Percentiles rank a stretch among this genome's conserved stretches.
Conservation (phyloP, 257 asterid genomes). For the Ligustrum vulgare region DNA sequence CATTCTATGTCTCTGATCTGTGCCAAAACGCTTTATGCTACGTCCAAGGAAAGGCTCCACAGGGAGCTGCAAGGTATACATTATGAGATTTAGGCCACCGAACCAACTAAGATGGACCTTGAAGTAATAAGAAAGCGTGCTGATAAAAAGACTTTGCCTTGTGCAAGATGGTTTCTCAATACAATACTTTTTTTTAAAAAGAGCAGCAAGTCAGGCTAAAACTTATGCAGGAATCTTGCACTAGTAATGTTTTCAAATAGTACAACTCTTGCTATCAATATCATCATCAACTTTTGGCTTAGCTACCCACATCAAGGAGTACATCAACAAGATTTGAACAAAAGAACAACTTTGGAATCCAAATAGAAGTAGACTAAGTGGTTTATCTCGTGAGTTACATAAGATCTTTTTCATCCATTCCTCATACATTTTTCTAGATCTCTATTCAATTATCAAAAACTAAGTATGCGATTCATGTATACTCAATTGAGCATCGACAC, state of each 20-base stretch:
- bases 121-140: constrained; percentile 42
- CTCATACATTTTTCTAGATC: too few species aligned
- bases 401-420: too few species aligned
- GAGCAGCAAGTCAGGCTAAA: constrained; percentile 21
- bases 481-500: too few species aligned
- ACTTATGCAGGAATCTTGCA: constrained; percentile 49
- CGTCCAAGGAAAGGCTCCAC: constrained; percentile 30
- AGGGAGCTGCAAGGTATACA: constrained; percentile 32
- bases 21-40: constrained; percentile 35
- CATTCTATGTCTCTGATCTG: constrained; percentile 29
- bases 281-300: constrained; percentile 19
- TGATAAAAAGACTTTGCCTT: constrained; percentile 16
- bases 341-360: constrained; percentile 91
- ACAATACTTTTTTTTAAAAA: too few species aligned
- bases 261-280: constrained; percentile 38
- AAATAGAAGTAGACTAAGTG: constrained; percentile 98
- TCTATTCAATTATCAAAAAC: too few species aligned
- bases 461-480: too few species aligned
- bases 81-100: constrained; percentile 35
- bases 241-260: constrained; percentile 31
- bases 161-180: not conserved
- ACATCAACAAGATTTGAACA: constrained; percentile 92
- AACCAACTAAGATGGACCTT: constrained; percentile 38
- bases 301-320: not conserved
- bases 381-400: constrained; percentile 97